Evolutionary conservation across 2,329 filamentous ascomycete genomes (phyloP).

Genomic region (Ophiostoma tasmaniense): DNA sequence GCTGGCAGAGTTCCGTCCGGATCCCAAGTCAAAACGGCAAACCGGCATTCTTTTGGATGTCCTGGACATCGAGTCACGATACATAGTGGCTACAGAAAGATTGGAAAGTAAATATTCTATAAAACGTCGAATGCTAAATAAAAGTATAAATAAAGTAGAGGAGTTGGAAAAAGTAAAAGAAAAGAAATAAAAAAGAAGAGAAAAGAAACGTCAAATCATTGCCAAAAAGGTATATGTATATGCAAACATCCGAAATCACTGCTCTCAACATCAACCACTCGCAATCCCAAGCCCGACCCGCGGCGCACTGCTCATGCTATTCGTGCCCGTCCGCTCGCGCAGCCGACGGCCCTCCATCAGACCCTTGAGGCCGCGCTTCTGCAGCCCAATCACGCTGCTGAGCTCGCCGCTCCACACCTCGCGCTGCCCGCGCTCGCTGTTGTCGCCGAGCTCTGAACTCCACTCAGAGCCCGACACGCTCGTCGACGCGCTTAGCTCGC

Average conservation of each 20-base stretch:
- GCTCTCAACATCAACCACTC: not conserved
- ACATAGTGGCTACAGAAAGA: too few species aligned
- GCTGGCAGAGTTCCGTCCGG: too few species aligned
- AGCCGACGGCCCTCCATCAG: conserved; percentile 90
- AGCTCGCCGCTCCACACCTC: conserved; percentile 76
- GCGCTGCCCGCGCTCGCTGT: conserved; percentile 39
- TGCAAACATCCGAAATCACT: not conserved
- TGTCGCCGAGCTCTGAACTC: conserved; percentile 46
- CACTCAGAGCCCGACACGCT: conserved; percentile 48
- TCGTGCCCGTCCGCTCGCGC: conserved; percentile 57
- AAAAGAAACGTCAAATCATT: conserved; percentile 1
- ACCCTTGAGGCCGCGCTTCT: conserved; percentile 85
- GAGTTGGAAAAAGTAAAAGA: not conserved
- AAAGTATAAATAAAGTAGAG: not conserved
- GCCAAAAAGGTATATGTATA: not conserved
- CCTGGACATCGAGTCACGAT: too few species aligned
- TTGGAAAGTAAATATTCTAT: not conserved
- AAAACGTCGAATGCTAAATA: not conserved
- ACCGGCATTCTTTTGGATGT: too few species aligned
- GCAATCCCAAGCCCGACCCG: conserved; percentile 22
- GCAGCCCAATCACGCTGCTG: conserved; percentile 85
- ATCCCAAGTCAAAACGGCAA: too few species aligned
- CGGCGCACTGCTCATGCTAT: conserved; percentile 8
- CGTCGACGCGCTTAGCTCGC: conserved; percentile 41
- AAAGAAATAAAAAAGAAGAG: not conserved